phyloP scores from a whole-genome alignment of 1,284 basidiomycete genomes.

The Ceratobasidium sp. region DNA sequence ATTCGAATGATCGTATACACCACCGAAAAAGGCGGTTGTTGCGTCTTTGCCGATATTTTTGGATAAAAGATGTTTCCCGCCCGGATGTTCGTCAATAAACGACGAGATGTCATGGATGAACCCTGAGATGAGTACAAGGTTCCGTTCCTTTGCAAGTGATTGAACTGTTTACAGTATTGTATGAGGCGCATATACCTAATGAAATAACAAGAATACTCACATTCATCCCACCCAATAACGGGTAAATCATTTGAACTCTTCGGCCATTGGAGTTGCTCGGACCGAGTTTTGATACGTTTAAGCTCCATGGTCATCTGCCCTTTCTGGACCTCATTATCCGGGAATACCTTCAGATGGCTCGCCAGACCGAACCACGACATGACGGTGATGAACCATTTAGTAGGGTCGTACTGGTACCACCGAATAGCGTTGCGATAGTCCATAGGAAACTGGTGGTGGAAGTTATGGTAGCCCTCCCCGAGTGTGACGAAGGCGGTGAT shows the following conservation, averaged over 20 bases:
- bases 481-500: slow-evolving; percentile 89
- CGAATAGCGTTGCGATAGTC: slow-evolving; percentile 94
- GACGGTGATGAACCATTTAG: slow-evolving; percentile 91
- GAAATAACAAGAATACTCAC: not conserved
- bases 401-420: slow-evolving; percentile 92
- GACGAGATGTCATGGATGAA: slow-evolving; percentile 90
- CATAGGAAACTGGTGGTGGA: slow-evolving; percentile 95
- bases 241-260: slow-evolving; percentile 81
- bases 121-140: slow-evolving; percentile 85
- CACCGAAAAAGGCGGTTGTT: slow-evolving; percentile 93
- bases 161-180: slow-evolving; percentile 61
- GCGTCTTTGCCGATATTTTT: slow-evolving; percentile 84
- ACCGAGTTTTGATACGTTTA: slow-evolving; percentile 80
- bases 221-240: slow-evolving; percentile 88
- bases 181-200: too few relatives aligned
- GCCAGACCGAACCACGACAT: slow-evolving; percentile 79
- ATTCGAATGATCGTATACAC: slow-evolving; percentile 93
- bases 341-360: slow-evolving; percentile 90
- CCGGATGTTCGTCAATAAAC: slow-evolving; percentile 93
- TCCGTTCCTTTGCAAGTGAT: slow-evolving; percentile 79
- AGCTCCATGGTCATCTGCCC: slow-evolving; percentile 94
- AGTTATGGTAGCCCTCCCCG: slow-evolving; percentile 97
- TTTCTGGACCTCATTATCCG: slow-evolving; percentile 93
- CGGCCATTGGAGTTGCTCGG: slow-evolving; percentile 84
- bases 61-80: slow-evolving; percentile 75